Conservation (phyloP, 2,329 filamentous ascomycete genomes). For the Scopulariopsis brevicaulis region DNA sequence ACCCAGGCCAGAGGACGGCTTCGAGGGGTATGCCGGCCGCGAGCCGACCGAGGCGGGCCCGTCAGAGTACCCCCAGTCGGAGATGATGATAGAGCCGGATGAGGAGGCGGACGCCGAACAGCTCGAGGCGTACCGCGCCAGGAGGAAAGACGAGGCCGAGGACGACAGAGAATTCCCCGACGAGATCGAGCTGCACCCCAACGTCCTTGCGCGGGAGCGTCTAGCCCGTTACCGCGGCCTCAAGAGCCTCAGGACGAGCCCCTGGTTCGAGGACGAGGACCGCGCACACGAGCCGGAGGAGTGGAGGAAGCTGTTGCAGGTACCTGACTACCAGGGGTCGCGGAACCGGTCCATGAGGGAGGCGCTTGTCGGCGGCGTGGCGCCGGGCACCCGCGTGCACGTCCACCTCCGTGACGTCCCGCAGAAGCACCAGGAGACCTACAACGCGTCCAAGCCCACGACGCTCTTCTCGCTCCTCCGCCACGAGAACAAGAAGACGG, state of each 20-base stretch:
- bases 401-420: constrained; percentile 55
- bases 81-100: constrained; percentile 78
- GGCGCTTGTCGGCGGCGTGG: constrained; percentile 77
- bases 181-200: constrained; percentile 86
- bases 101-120: constrained; percentile 71
- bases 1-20: constrained; percentile 69
- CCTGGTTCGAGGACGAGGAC: constrained; percentile 86
- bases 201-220: constrained; percentile 76
- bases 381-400: constrained; percentile 71
- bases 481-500: constrained; percentile 90
- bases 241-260: constrained; percentile 79
- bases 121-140: constrained; percentile 68
- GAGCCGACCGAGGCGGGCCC: constrained; percentile 67
- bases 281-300: constrained; percentile 77
- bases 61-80: constrained; percentile 87
- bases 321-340: constrained; percentile 82
- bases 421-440: constrained; percentile 27
- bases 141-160: constrained; percentile 68
- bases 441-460: constrained; percentile 45
- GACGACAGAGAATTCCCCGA: constrained; percentile 95
- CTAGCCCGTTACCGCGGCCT: constrained; percentile 79
- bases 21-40: constrained; percentile 55
- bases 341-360: constrained; percentile 69
- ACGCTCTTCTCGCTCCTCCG: constrained; percentile 78
- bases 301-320: constrained; percentile 74